Evolutionary conservation across 2,329 filamentous ascomycete species (phyloP), one percentile per base, ranked within the genome.

Genomic region (Trichoderma afroharzianum): DNA sequence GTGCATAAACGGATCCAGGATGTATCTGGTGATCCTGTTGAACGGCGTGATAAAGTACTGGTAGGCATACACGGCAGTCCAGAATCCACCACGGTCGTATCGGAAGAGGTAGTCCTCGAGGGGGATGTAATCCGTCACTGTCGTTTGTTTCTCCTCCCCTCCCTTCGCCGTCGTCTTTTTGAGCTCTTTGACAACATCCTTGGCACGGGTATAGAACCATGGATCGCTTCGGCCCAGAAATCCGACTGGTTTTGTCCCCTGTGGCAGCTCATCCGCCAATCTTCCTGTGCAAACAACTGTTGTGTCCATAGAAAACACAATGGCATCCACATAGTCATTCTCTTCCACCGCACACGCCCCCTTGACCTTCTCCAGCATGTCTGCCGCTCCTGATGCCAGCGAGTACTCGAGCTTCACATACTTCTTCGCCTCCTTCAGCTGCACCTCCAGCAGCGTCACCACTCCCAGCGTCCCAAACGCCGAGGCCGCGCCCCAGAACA

Each of bases 151-250:
- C 39, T 53, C 36, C 2, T 59, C 57, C 9, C n/a, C 30, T 18
- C 15, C 43, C 21, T 55, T 66, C 24, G 64, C 32, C 18, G 76
- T 53, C 43, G 74, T 57, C 70, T 74, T 73, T 43, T 70, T 67
- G 12, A 82, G 73, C 58, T 74, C 72, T 71, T 78, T 79, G 72
- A 78, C 75, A 47, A 79, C 77, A n/a, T 84, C 79, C 74, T 88
- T 80, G 1, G 87, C 91, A 74, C 92, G 91, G 3, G 93, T 81
- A 72, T 93, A 94, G 77, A 93, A 93, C 92, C 92, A 94, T 0
- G 90, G 88, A 74, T 94, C 92, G 4, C 78, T 79, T 0, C 86
- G 81, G 12, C 86, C 82, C n/a, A 86, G 87, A 78, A 93, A 92
- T 0, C 78, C 82, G 28, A 80, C 81, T 1, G 81, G 75, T 58